Conservation (phyloP, 2,329 filamentous ascomycete genomes). For the Alternaria brassicae region DNA sequence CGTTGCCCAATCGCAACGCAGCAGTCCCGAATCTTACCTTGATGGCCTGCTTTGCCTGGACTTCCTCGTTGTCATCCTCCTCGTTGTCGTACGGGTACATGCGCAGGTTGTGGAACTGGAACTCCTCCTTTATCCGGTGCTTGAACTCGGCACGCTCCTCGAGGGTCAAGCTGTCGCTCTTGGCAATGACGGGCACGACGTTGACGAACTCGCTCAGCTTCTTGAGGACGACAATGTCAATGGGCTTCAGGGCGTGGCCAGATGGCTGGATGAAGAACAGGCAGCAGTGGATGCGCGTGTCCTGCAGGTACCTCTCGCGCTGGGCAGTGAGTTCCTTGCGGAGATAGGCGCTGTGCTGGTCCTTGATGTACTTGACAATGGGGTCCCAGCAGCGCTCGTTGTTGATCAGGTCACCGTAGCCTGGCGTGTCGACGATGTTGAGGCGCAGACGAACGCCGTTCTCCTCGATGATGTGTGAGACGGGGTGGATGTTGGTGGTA, state of each 20-base stretch:
- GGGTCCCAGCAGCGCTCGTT: constrained; percentile 99
- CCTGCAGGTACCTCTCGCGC: constrained; percentile 98
- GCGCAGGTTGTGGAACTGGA: constrained; percentile 98
- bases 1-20: neutral
- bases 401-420: constrained; percentile 98
- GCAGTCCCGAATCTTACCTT: constrained; percentile 70
- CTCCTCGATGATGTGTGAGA: constrained; percentile 99
- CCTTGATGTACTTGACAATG: constrained; percentile 99
- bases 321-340: constrained; percentile 99
- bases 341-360: constrained; percentile 98
- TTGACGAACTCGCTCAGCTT: constrained; percentile 99
- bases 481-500: constrained; percentile 97
- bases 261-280: constrained; percentile 99
- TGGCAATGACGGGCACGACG: constrained; percentile 97
- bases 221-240: constrained; percentile 99
- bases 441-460: constrained; percentile 96
- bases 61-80: constrained; percentile 97
- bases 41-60: constrained; percentile 90
- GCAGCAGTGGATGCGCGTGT: constrained; percentile 99
- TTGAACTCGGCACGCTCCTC: constrained; percentile 98
- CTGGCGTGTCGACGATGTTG: constrained; percentile 99
- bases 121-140: constrained; percentile 98
- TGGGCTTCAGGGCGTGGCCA: constrained; percentile 97
- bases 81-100: constrained; percentile 99
- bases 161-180: constrained; percentile 93